These are phyloP conservation scores for Primulina huaijiensis DNA, from an alignment of 257 asterid genomes.

Conservation along the genomic window DNA sequence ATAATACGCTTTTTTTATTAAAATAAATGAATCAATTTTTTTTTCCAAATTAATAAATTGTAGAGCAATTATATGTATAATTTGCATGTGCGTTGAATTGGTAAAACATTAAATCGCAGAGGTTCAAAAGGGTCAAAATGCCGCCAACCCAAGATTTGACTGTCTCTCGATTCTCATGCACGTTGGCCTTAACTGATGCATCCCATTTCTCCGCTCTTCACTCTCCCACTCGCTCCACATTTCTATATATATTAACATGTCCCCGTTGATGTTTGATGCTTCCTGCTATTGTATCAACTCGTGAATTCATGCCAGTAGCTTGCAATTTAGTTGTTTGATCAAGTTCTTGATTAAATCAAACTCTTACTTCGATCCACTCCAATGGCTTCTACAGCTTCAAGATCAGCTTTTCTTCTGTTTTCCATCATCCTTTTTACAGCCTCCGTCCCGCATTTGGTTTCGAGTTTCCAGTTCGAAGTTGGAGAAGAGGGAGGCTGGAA, in stretches of 20 bases:
- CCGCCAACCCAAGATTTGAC: conserved; percentile 18
- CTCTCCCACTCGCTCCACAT: conserved; percentile 17
- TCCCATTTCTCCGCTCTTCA: conserved; percentile 34
- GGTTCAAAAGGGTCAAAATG: neutral
- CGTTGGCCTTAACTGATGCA: conserved; percentile 28
- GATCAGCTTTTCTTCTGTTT: conserved; percentile 8
- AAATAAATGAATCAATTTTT: too few relatives aligned
- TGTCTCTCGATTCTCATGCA: conserved; percentile 15
- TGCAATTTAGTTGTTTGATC: neutral
- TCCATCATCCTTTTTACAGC: conserved; percentile 31
- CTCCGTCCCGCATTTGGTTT: conserved; percentile 26
- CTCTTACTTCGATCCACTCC: neutral
- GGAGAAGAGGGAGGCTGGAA: conserved; percentile 59
- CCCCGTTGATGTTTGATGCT: neutral
- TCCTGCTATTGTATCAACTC: neutral
- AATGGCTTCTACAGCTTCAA: conserved; percentile 36
- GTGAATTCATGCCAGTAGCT: neutral
- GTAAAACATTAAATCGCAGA: neutral
- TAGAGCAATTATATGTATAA: too few relatives aligned
- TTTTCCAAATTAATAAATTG: too few relatives aligned
- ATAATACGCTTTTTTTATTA: too few relatives aligned
- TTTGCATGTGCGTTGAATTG: neutral
- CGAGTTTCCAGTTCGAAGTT: conserved; percentile 48
- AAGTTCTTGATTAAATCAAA: neutral
- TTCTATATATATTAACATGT: neutral